Evolutionary conservation across 2,329 filamentous ascomycete genomes (phyloP), one percentile per base, ranked within the genome.

Genomic region (Boeremia exigua): DNA sequence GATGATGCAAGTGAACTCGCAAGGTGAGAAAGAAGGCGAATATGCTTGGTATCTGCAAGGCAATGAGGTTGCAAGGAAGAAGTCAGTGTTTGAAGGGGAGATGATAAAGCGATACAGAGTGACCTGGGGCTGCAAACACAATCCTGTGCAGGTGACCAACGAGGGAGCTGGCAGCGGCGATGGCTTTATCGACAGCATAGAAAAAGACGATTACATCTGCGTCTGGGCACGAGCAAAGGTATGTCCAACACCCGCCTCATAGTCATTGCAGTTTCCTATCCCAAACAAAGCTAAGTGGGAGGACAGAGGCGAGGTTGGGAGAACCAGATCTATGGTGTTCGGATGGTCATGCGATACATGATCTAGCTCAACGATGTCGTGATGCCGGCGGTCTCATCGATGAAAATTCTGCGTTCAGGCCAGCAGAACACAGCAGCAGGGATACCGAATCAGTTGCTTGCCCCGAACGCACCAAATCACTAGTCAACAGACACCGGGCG

Each of bases 211-310:
- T 33, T 52, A 54, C 32, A 64, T 70, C 9, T 59, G 49, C 30
- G 45, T 66, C 2, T 65, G 56, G 60, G 61, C 61, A 23, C 58
- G 62, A 32, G 62, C 56, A 8, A 68, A 66, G 60, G 67, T 70
- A 36, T 55, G 58, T 46, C 17, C 17, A 2, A 19, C 32, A n/a
- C 28, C 4, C n/a, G 1, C 4, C 30, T 44, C 39, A 12, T 3
- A 12, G 11, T 19, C 9, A 6, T 25, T 28, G n/a, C 10, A 4
- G 8, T 25, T 23, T 23, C 19, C 19, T 23, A 9, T 12, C 14
- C 34, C 12, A 36, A 4, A 38, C 19, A 46, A 12, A 38, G 34
- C 42, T 56, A 17, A 58, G 11, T n/a, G 9, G 10, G 4, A 29
- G 1, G 12, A 15, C 34, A 69, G 59, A 54, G 64, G 32, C 44